Conservation (phyloP, 2,329 filamentous ascomycete species). For the Rutstroemia sp. region DNA sequence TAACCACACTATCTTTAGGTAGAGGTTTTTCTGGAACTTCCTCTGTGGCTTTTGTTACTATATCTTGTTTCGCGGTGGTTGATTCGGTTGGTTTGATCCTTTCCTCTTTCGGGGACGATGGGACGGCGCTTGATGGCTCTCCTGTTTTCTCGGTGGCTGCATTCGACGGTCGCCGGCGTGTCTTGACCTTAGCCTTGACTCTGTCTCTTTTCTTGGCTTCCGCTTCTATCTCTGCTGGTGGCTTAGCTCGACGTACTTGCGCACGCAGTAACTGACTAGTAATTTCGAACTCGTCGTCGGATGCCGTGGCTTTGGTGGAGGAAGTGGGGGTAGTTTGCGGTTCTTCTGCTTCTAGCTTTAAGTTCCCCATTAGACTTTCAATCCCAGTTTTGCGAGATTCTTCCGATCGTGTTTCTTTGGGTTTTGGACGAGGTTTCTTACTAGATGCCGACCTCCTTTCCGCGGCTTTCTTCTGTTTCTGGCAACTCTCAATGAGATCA, state of each 20-base stretch:
- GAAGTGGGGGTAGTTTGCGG: background rate
- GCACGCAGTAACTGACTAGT: conserved; percentile 13
- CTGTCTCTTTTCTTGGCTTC: conserved; percentile 20
- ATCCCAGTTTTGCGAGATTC: conserved; percentile 13
- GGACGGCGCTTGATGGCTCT: background rate
- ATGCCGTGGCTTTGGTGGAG: conserved; percentile 4
- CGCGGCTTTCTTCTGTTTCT: conserved; percentile 17
- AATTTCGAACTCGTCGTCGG: conserved; percentile 10
- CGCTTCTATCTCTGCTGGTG: conserved; percentile 9
- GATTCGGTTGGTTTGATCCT: too few species aligned
- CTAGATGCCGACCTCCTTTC: conserved; percentile 12
- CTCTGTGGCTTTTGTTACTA: conserved; percentile 9
- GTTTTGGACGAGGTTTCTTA: conserved; percentile 14
- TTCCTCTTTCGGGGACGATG: background rate
- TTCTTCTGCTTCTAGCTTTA: conserved; percentile 19
- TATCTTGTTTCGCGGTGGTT: conserved; percentile 10
- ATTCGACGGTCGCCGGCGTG: conserved; percentile 22
- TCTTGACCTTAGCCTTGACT: conserved; percentile 26
- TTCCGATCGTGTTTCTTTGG: conserved; percentile 7
- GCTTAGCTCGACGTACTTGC: conserved; percentile 7
- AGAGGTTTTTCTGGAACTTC: background rate
- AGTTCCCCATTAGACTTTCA: conserved; percentile 24
- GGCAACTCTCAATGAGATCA: conserved; percentile 21
- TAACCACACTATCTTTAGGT: background rate
- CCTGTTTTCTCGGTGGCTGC: conserved; percentile 1